A percentile compares a stretch with the other conserved stretches of the same genome.
Conservation (phyloP, 306 rosid genomes). For the Vigna trinervia region DNA sequence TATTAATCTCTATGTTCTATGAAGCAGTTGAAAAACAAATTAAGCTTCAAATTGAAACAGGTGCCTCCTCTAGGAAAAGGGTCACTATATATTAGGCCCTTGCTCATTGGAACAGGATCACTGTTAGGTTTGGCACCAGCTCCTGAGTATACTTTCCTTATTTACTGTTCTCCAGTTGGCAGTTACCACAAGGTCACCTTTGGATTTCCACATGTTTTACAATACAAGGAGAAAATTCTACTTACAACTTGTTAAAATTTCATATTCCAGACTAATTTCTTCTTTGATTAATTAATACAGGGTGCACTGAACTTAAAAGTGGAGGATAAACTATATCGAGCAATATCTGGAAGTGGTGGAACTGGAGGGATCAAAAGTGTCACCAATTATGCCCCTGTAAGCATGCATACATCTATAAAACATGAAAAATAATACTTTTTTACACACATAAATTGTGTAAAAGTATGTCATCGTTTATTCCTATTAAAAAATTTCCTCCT, state of each 20-base stretch:
- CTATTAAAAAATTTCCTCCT: too few species aligned
- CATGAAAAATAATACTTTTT: too few species aligned
- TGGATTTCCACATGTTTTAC: background rate
- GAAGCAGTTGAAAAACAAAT: background rate
- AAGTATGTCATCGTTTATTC: too few species aligned
- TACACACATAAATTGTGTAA: too few species aligned
- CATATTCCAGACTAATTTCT: background rate
- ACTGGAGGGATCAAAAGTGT: slow-evolving; percentile 71
- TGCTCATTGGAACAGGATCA: slow-evolving; percentile 72
- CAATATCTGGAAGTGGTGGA: slow-evolving; percentile 60
- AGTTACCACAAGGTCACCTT: slow-evolving; percentile 55
- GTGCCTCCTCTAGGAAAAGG: slow-evolving; percentile 76
- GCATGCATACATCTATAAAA: background rate
- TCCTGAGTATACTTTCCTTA: slow-evolving; percentile 61
- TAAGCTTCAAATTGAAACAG: slow-evolving; percentile 46
- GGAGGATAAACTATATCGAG: slow-evolving; percentile 54
- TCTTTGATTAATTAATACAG: slow-evolving; percentile 18
- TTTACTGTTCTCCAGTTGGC: slow-evolving; percentile 60
- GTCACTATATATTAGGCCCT: slow-evolving; percentile 65
- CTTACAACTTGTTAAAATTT: background rate
- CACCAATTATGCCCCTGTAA: slow-evolving; percentile 73
- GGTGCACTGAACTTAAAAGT: slow-evolving; percentile 54
- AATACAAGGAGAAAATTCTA: background rate
- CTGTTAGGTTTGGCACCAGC: slow-evolving; percentile 58
- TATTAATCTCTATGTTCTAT: background rate